Evolutionary conservation across 2,329 filamentous ascomycete species (phyloP), one percentile per base, ranked within the genome.

Genomic region (Chaetomium olivaceum): DNA sequence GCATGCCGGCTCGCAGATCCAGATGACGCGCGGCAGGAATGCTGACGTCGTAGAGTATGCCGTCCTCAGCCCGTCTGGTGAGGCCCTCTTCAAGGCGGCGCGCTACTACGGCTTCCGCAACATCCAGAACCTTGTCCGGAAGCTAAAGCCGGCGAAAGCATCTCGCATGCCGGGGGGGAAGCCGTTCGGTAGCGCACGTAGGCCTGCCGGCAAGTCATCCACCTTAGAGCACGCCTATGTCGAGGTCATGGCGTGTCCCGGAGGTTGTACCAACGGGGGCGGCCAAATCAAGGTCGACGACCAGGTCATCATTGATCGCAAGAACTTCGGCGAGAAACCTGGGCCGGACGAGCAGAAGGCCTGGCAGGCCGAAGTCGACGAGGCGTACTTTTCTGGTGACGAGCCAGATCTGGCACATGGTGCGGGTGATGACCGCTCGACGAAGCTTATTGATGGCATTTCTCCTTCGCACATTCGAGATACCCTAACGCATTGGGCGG

Each of bases 171-270:
- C 93, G 1, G 93, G 92, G 1, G 91, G 88, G 2, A 89, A 83
- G 68, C 83, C 85, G 0, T 82, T 85, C 55, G 85, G 83, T 1
- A 84, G 81, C 61, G 84, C 80, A 52, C 83, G 84, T 65, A 84
- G 81, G 68, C 82, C 81, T 6, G 80, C 77, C 19, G 85, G 80
- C 7, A 85, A 85, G 71, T 73, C 80, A 21, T 75, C 77, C 21
- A 77, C 79, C 5, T 78, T 85, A 7, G 92, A 97, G 43, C 93
- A 93, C 76, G 85, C 90, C n/a, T 98, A 96, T 77, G 91, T 98
- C 31, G 95, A 99, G 79, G 95, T 99, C 65, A 99, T 99, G 95
- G 95, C 95, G 16, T 99, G 95, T 77, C 95, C 95, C 0, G 95
- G 95, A n/a, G 95, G 95, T 3, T 99, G 95, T 80, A 99, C 95